Conservation (phyloP, 176 grass and related monocot genomes). For the Neostapfia colusana region DNA sequence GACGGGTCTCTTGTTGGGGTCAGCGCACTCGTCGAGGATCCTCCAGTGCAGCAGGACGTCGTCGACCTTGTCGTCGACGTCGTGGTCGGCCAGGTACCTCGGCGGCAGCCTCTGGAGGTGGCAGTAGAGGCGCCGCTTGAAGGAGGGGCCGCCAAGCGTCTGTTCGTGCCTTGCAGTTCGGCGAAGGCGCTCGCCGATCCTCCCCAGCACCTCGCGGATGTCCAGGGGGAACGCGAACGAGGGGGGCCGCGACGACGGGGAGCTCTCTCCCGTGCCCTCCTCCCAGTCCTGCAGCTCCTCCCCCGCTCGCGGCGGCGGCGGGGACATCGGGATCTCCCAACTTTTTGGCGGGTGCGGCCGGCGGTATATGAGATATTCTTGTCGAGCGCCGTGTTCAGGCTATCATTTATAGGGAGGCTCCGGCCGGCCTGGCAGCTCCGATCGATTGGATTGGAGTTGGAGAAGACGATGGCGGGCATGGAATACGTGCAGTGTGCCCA, state of each 20-base stretch:
- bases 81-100: constrained; percentile 61
- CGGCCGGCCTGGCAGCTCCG: constrained; percentile 13
- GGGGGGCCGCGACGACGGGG: constrained; percentile 20
- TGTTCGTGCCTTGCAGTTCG: constrained; percentile 21
- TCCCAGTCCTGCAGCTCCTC: constrained; percentile 33
- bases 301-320: not conserved
- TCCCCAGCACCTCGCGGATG: constrained; percentile 10
- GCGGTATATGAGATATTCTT: not conserved
- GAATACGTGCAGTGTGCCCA: not conserved
- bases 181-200: constrained; percentile 52
- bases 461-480: not conserved
- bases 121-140: constrained; percentile 37
- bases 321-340: constrained; percentile 7
- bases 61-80: constrained; percentile 40
- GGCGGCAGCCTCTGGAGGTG: constrained; percentile 61
- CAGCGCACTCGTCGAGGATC: constrained; percentile 57
- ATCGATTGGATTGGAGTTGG: constrained; percentile 8
- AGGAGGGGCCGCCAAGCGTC: constrained; percentile 7
- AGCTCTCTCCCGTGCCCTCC: constrained; percentile 74
- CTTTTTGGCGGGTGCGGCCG: not conserved
- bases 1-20: constrained; percentile 51
- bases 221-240: not conserved
- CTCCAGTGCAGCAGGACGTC: constrained; percentile 73
- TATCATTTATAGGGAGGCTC: constrained; percentile 21
- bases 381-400: not conserved